Percentiles rank a stretch among this genome's conserved stretches.
These are phyloP conservation scores for Monosporascus sp. DNA, from an alignment of 2,329 filamentous ascomycete genomes.

Conservation along the genomic window DNA sequence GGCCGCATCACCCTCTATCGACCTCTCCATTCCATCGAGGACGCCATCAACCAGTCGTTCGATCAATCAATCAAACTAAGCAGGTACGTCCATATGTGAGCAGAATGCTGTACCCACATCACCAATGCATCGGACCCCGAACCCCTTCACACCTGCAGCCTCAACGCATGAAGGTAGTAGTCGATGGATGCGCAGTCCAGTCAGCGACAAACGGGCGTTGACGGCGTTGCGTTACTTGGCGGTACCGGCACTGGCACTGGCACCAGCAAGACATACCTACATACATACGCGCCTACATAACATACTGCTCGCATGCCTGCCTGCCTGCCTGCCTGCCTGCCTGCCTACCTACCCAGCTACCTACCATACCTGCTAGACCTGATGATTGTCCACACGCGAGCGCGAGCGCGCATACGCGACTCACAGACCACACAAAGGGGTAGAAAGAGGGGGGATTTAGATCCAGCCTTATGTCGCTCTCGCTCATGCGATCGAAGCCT, in stretches of 20 bases:
- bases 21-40: neutral
- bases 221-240: neutral
- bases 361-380: neutral
- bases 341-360: neutral
- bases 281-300: neutral
- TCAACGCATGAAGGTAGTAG: neutral
- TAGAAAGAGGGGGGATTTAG: neutral
- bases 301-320: neutral
- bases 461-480: too few relatives aligned
- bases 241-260: too few relatives aligned
- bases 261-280: neutral
- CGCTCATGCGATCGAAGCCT: too few relatives aligned
- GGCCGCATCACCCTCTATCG: neutral
- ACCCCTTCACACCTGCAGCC: neutral
- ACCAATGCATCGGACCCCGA: neutral
- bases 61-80: neutral
- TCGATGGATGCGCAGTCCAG: neutral
- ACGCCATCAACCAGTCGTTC: neutral
- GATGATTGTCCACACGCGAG: neutral
- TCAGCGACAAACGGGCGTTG: neutral
- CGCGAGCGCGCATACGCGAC: neutral
- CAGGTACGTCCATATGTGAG: neutral
- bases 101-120: neutral
- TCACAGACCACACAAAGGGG: neutral
- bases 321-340: neutral